Evolutionary conservation across 2,329 filamentous ascomycete species (phyloP).

Genomic region (Aspergillus latus): DNA sequence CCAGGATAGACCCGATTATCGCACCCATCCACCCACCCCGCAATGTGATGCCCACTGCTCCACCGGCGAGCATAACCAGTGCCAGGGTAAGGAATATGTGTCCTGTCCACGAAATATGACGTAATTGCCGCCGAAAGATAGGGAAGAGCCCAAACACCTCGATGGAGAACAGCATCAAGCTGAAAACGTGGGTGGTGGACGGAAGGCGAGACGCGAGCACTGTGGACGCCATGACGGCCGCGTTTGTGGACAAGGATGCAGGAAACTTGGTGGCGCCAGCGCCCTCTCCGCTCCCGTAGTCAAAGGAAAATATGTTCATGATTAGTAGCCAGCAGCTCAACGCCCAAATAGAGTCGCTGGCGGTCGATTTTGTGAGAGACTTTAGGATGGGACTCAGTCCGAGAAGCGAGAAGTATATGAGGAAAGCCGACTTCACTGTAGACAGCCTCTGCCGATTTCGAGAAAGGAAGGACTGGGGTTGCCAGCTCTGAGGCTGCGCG

Average conservation of each 20-base stretch:
- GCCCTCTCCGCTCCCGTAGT: conserved; percentile 70
- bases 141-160: conserved; percentile 97
- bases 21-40: conserved; percentile 55
- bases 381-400: conserved; percentile 94
- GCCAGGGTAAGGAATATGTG: conserved; percentile 74
- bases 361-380: conserved; percentile 90
- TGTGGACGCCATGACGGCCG: conserved; percentile 92
- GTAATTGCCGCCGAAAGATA: conserved; percentile 88
- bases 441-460: conserved; percentile 65
- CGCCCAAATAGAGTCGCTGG: conserved; percentile 94
- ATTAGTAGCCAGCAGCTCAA: conserved; percentile 89
- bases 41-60: conserved; percentile 67
- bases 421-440: conserved; percentile 85
- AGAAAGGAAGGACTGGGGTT: conserved; percentile 46
- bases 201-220: conserved; percentile 87
- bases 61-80: conserved; percentile 76
- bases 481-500: conserved; percentile 7
- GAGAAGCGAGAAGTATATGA: conserved; percentile 90
- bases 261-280: conserved; percentile 51
- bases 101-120: conserved; percentile 76
- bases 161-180: conserved; percentile 90
- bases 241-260: conserved; percentile 81
- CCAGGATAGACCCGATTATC: conserved; percentile 72
- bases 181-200: conserved; percentile 91
- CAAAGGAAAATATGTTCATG: conserved; percentile 97